Base-by-base conservation (phyloP, 2,329 filamentous ascomycete species). In the Claviceps pazoutovae region DNA sequence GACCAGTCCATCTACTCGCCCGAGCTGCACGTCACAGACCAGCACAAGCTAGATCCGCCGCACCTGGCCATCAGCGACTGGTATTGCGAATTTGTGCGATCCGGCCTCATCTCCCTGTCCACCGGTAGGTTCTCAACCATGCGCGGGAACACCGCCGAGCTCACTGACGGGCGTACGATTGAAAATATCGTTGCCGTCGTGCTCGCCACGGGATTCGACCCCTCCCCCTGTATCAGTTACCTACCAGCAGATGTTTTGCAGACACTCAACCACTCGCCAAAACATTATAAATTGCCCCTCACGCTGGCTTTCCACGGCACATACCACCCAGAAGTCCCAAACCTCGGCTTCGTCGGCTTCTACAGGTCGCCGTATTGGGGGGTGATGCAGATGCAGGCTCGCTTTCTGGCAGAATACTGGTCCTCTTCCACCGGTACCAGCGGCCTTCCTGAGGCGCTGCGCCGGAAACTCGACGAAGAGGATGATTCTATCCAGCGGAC, bases 291-390 rank as follows among this genome's bases (percentile, higher is more conserved):
- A 48, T 73, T 83, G n/a, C 81, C 83, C 0, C 63, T 87, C 1
- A 76, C 84, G 0, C 71, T 93, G 0, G 79, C 83, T 21, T 82
- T 84, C 48, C 82, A 86, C 56, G 79, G 78, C 1, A 82, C 82
- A 0, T 71, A 82, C 51, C 78, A 83, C 53, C 74, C 76, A 0
- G 68, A 72, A 0, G 65, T 89, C 0, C 76, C 82, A 0, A 77
- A 76, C 5, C 68, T 93, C 0, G 86, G 85, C 0, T 90, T 93
- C 59, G 82, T 93, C 1, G 88, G 88, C 0, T 88, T 89, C 66
- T 94, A 94, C 61, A 78, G 88, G 55, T 85, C 85, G 0, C 86
- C 87, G 0, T 93, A 88, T 63, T 94, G 88, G 88, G 84, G 84
- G 1, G 81, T 89, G 0, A 88, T 91, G 75, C 87, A 93, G 64